These are phyloP conservation scores for Cairneyella variabilis DNA, from an alignment of 495 filamentous ascomycete genomes.

Conservation along the genomic window DNA sequence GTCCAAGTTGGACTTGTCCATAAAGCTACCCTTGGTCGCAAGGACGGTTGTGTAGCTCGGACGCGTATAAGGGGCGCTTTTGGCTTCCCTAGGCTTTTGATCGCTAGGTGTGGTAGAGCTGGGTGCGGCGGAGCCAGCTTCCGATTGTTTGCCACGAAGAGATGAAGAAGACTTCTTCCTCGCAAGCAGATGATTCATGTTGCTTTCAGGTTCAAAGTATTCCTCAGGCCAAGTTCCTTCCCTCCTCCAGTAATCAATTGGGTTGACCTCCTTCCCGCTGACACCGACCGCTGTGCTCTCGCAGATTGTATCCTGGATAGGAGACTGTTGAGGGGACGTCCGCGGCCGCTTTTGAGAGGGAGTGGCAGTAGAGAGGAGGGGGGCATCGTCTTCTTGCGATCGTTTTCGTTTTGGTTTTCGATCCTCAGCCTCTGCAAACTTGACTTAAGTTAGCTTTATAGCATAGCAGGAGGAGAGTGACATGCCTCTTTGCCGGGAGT, in stretches of 20 bases:
- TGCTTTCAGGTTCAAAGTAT: too few species aligned
- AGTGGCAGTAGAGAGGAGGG: slow-evolving; percentile 6
- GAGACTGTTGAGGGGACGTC: slow-evolving; percentile 10
- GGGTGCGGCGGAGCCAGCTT: slow-evolving; percentile 22
- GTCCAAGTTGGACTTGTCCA: slow-evolving; percentile 29
- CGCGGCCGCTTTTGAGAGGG: slow-evolving; percentile 15
- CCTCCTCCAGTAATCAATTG: too few species aligned
- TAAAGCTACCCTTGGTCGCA: slow-evolving; percentile 36
- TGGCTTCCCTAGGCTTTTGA: slow-evolving; percentile 32
- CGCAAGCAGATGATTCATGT: slow-evolving; percentile 28
- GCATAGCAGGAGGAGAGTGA: too few species aligned
- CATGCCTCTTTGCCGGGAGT: too few species aligned
- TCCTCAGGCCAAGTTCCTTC: too few species aligned
- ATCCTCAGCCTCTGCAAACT: too few species aligned
- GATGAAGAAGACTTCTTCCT: slow-evolving; percentile 32
- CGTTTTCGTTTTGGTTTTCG: slow-evolving; percentile 17
- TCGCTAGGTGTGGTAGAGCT: slow-evolving; percentile 38
- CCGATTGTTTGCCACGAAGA: slow-evolving; percentile 34
- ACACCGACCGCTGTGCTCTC: too few species aligned
- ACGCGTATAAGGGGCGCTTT: slow-evolving; percentile 37
- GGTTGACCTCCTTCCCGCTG: too few species aligned
- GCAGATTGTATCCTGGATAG: slow-evolving; percentile 10
- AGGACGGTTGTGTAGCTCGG: slow-evolving; percentile 31
- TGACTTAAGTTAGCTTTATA: too few species aligned
- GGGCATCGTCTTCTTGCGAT: slow-evolving; percentile 16